phyloP scores from a whole-genome alignment of 176 grass and related monocot species.

The Saccharum spontaneum region DNA sequence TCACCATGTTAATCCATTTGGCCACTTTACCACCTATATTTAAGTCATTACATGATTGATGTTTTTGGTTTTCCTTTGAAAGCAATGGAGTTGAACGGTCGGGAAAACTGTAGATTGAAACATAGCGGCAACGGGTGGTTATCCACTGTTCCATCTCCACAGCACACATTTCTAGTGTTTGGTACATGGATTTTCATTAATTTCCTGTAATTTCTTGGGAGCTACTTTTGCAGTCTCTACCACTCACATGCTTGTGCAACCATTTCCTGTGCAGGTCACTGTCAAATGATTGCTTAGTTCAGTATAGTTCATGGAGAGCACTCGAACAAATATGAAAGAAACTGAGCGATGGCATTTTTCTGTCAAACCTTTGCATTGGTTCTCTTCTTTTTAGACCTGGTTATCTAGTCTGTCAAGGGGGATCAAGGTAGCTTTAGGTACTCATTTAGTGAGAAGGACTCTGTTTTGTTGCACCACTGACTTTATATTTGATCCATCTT shows the following conservation, averaged over 20 bases:
- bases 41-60: too few species aligned
- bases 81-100: too few species aligned
- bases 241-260: background rate
- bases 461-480: background rate
- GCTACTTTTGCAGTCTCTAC: constrained; percentile 22
- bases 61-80: too few species aligned
- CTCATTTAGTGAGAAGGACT: background rate
- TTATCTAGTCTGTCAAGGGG: background rate
- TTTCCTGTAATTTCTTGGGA: background rate
- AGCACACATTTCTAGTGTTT: too few species aligned
- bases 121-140: too few species aligned
- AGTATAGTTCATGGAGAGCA: background rate
- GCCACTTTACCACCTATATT: too few species aligned
- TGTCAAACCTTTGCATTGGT: background rate
- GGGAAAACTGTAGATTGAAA: too few species aligned
- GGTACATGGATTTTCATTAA: too few species aligned
- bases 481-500: background rate
- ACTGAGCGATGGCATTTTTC: background rate
- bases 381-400: background rate
- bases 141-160: too few species aligned
- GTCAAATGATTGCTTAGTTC: background rate
- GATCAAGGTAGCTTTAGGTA: too few species aligned
- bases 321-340: background rate
- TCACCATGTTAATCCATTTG: too few species aligned
- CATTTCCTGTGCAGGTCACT: background rate